Evolutionary conservation across 495 filamentous ascomycete genomes (phyloP).

Genomic region (Lasiosphaeria miniovina): DNA sequence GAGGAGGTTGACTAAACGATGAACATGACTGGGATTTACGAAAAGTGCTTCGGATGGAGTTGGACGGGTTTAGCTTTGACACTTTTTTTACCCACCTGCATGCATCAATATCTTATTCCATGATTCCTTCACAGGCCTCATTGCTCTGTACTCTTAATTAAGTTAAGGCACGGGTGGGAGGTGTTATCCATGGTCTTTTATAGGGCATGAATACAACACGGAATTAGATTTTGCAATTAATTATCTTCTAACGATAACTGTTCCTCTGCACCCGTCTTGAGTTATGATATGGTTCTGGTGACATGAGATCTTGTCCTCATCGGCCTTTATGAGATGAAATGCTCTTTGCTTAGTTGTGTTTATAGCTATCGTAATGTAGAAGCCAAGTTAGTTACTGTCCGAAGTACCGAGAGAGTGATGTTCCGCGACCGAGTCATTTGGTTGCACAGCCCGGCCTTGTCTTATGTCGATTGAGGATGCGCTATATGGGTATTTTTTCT

Average conservation of each 20-base stretch:
- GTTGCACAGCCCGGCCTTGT: too few relatives aligned
- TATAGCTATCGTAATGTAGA: too few relatives aligned
- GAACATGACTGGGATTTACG: slow-evolving; percentile 28
- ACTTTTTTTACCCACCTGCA: slow-evolving; percentile 37
- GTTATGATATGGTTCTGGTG: too few relatives aligned
- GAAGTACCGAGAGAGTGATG: too few relatives aligned
- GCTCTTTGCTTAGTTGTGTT: too few relatives aligned
- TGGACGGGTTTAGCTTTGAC: slow-evolving; percentile 40
- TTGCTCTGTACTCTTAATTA: slow-evolving; percentile 33
- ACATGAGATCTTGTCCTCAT: background rate
- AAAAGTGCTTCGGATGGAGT: slow-evolving; percentile 46
- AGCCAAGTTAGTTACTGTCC: too few relatives aligned
- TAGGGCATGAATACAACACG: slow-evolving; percentile 30
- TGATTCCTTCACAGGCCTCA: slow-evolving; percentile 15
- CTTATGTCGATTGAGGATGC: too few relatives aligned
- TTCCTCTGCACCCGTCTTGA: background rate
- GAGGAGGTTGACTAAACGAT: slow-evolving; percentile 64
- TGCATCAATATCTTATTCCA: slow-evolving; percentile 27
- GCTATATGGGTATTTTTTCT: too few relatives aligned
- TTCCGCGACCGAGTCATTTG: too few relatives aligned
- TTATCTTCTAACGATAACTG: background rate
- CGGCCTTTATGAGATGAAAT: too few relatives aligned
- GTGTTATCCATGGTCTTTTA: slow-evolving; percentile 23
- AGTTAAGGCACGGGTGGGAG: slow-evolving; percentile 19
- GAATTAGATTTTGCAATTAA: background rate